Evolutionary conservation across 352 stramenopile species (phyloP).

Genomic region (Phytophthora sp.): DNA sequence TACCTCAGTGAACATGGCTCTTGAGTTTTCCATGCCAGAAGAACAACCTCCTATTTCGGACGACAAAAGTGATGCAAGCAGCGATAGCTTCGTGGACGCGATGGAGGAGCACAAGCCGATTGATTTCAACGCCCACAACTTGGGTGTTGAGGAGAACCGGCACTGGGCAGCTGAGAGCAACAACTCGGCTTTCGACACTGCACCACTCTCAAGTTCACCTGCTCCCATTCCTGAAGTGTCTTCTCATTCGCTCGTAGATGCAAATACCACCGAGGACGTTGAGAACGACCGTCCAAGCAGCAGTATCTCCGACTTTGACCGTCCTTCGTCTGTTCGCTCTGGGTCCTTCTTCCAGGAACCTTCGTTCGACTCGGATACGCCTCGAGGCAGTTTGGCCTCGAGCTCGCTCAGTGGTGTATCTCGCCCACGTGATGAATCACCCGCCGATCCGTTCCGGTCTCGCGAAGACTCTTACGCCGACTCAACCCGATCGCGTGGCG

Average conservation of each 20-base stretch:
- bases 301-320: constrained; percentile 39
- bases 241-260: not conserved
- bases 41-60: constrained; percentile 17
- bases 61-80: constrained; percentile 35
- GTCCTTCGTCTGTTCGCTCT: constrained; percentile 34
- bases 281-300: constrained; percentile 26
- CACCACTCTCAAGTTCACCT: not conserved
- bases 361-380: constrained; percentile 44
- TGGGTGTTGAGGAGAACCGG: constrained; percentile 8
- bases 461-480: constrained; percentile 38
- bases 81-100: constrained; percentile 36
- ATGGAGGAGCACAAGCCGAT: constrained; percentile 32
- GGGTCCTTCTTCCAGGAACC: constrained; percentile 38
- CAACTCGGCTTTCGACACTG: constrained; percentile 12
- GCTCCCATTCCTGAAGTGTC: not conserved
- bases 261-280: constrained; percentile 4
- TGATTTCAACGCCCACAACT: not conserved
- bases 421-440: constrained; percentile 17
- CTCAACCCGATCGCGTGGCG: constrained; percentile 19
- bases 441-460: constrained; percentile 20
- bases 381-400: constrained; percentile 40
- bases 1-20: constrained; percentile 6
- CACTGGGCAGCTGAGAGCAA: constrained; percentile 12
- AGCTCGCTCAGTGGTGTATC: constrained; percentile 31
- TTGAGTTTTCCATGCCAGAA: constrained; percentile 24